A percentile compares a stretch with the other conserved stretches of the same genome.
phyloP scores from a whole-genome alignment of 148 eudicot species.

The Dysphania ambrosioides region DNA sequence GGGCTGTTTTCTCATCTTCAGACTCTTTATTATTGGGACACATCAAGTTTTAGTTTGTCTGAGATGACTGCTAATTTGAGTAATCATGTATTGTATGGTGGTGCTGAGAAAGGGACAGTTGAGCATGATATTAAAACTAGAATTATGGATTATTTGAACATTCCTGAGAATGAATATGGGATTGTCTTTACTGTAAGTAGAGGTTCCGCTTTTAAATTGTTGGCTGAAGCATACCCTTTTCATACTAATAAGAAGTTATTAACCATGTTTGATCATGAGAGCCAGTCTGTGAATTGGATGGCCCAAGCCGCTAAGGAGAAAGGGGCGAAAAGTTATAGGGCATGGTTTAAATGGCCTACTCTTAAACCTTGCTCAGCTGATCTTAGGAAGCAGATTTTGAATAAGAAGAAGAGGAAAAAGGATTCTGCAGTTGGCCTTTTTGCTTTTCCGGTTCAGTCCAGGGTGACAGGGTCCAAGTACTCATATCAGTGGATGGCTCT shows the following conservation, averaged over 20 bases:
- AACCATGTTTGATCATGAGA: slow-evolving; percentile 98
- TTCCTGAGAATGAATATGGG: slow-evolving; percentile 94
- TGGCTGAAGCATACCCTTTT: slow-evolving; percentile 94
- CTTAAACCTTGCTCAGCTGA: slow-evolving; percentile 86
- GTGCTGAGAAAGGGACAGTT: slow-evolving; percentile 79
- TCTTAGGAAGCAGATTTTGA: slow-evolving; percentile 74
- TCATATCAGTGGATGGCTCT: slow-evolving; percentile 99
- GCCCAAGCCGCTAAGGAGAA: slow-evolving; percentile 80
- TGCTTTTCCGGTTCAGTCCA: slow-evolving; percentile 90
- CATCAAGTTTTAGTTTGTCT: slow-evolving; percentile 81
- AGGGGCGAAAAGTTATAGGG: slow-evolving; percentile 86
- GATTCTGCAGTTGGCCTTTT: slow-evolving; percentile 83
- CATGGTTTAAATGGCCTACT: slow-evolving; percentile 96
- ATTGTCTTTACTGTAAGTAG: slow-evolving; percentile 93
- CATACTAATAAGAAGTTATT: slow-evolving; percentile 80
- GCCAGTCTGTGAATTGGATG: slow-evolving; percentile 98
- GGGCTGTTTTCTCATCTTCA: slow-evolving; percentile 92
- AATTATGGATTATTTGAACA: slow-evolving; percentile 90
- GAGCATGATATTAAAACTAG: slow-evolving; percentile 84
- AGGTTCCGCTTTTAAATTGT: slow-evolving; percentile 89
- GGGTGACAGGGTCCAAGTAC: slow-evolving; percentile 94
- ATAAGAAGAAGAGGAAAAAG: slow-evolving; percentile 80
- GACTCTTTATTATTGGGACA: slow-evolving; percentile 73
- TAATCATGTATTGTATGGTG: slow-evolving; percentile 91
- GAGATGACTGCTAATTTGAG: slow-evolving; percentile 91